phyloP scores from a whole-genome alignment of 2,329 filamentous ascomycete genomes.

The Hymenoscyphus salicellus region DNA sequence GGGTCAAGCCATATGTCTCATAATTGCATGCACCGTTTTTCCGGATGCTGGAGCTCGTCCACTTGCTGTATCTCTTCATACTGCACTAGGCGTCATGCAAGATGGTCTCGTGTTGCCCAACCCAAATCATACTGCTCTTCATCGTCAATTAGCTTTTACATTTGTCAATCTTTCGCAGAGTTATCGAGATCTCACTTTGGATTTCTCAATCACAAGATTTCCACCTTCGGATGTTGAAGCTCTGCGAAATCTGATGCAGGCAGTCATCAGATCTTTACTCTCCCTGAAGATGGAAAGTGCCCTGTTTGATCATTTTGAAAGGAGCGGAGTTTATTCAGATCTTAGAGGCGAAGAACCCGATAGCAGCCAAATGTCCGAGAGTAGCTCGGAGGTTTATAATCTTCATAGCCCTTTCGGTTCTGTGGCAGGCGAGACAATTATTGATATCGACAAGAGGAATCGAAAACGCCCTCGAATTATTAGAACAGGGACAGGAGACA shows the following conservation, averaged over 20 bases:
- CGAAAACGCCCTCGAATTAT: slow-evolving; percentile 26
- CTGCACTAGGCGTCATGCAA: slow-evolving; percentile 47
- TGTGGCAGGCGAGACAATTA: slow-evolving; percentile 34
- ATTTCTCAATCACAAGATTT: slow-evolving; percentile 55
- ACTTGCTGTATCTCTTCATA: slow-evolving; percentile 47
- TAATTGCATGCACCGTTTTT: slow-evolving; percentile 47
- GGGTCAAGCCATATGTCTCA: slow-evolving; percentile 52
- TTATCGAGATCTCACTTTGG: slow-evolving; percentile 54
- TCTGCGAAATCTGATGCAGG: slow-evolving; percentile 55
- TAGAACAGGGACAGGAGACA: slow-evolving; percentile 31
- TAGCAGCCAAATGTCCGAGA: not conserved
- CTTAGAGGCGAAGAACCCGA: not conserved
- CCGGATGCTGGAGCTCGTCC: slow-evolving; percentile 56
- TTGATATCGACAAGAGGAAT: slow-evolving; percentile 37
- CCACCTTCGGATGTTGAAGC: slow-evolving; percentile 47
- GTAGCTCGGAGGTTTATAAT: not conserved
- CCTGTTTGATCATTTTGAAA: slow-evolving; percentile 41
- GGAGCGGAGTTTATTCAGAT: slow-evolving; percentile 4
- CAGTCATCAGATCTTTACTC: slow-evolving; percentile 51
- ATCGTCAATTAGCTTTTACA: slow-evolving; percentile 47
- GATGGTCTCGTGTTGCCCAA: slow-evolving; percentile 41
- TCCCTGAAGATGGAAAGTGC: slow-evolving; percentile 49
- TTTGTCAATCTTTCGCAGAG: slow-evolving; percentile 56
- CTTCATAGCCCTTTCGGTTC: not conserved
- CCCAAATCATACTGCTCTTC: slow-evolving; percentile 36